Evolutionary conservation across 352 stramenopile species (phyloP).

Genomic region (Phytophthora megakarya): DNA sequence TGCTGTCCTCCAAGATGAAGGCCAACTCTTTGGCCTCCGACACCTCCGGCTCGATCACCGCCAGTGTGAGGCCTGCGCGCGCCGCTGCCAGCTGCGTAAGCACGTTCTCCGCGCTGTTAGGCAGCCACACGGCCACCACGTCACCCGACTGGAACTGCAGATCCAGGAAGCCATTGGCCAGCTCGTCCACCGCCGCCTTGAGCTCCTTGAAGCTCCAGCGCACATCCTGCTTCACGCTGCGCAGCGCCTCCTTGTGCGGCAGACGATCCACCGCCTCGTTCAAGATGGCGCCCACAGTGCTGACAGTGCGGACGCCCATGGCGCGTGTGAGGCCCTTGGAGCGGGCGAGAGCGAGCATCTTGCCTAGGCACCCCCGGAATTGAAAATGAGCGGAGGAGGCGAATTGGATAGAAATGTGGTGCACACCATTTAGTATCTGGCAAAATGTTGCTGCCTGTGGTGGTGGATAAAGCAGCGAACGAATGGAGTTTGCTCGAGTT

Average conservation of each 20-base stretch:
- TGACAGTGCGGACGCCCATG: constrained; percentile 49
- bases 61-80: constrained; percentile 82
- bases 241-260: constrained; percentile 88
- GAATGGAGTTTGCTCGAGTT: constrained; percentile 89
- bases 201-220: constrained; percentile 89
- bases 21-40: constrained; percentile 75
- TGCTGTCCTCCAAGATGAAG: constrained; percentile 82
- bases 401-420: not conserved
- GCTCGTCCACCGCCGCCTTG: constrained; percentile 68
- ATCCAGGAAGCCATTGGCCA: constrained; percentile 78
- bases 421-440: not conserved
- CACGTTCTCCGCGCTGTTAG: constrained; percentile 84
- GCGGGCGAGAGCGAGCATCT: constrained; percentile 74
- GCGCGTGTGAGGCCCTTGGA: constrained; percentile 56
- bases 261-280: constrained; percentile 78
- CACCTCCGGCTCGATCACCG: constrained; percentile 80
- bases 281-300: constrained; percentile 68
- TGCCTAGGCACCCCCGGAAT: constrained; percentile 26
- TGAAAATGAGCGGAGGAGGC: constrained; percentile 30
- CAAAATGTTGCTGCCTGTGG: constrained; percentile 71
- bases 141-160: constrained; percentile 74
- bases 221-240: constrained; percentile 82
- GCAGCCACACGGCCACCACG: constrained; percentile 85
- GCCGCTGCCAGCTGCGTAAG: constrained; percentile 85
- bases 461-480: constrained; percentile 58